Evolutionary conservation across 352 stramenopile genomes (phyloP), one percentile per base, ranked within the genome.

Genomic region (Phytophthora rubi): DNA sequence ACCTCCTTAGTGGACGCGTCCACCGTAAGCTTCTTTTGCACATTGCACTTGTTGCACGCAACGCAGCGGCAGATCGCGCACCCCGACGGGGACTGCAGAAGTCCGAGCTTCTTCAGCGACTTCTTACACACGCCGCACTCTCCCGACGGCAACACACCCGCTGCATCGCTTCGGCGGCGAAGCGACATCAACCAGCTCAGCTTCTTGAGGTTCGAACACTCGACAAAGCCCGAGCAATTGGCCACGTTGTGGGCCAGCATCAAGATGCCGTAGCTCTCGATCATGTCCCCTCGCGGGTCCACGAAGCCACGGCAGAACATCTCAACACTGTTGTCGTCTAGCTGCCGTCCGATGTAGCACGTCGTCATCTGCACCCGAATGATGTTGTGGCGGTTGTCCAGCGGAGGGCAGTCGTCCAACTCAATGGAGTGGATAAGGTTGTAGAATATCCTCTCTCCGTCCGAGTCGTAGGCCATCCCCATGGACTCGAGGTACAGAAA

Each of bases 181-280:
- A 28, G n/a, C 4, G 60, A 18, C 66, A 87, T 82, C 37, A 88
- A 63, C 80, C 80, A 87, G 33, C 69, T 81, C 12, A 90, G 61
- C 44, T 90, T 90, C 68, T 90, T 90, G 30, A 84, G 71, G 53
- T 87, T 71, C 4, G 76, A 74, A 57, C 75, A 88, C 33, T 88
- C 78, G 16, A 81, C 73, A 33, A 68, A 49, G 7, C 62, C 70
- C 7, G 59, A 69, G 39, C 70, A 76, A 1, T 58, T 53, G 1
- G 72, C 54, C 6, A 86, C 68, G 30, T 80, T 79, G 9, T 72
- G 60, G 4, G 79, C 67, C 8, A 83, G 59, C 37, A 88, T 59
- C 56, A 69, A 59, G 13, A 83, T 69, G 21, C 68, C 75, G 30
- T 86, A 55, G 33, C 67, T 68, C 37, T 81, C 62, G n/a, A 80